Evolutionary conservation across 495 filamentous ascomycete genomes (phyloP).

Genomic region (Ramalina intermedia): DNA sequence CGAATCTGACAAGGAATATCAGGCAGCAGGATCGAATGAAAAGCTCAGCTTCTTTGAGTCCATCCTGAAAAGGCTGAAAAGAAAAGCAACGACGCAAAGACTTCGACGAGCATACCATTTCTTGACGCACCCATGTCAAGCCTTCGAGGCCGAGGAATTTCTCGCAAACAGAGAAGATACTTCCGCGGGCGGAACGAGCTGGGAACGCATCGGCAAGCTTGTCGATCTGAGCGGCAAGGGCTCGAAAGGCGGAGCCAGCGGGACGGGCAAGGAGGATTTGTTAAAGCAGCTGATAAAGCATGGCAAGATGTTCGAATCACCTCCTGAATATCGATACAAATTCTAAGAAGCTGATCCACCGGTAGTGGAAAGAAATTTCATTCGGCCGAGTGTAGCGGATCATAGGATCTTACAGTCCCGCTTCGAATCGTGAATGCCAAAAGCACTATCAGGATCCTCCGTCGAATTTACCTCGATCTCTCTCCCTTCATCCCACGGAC

Average conservation of each 20-base stretch:
- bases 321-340: too few species aligned
- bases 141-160: conserved; percentile 78
- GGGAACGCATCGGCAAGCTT: conserved; percentile 94
- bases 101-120: too few species aligned
- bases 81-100: conserved; percentile 15
- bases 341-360: too few species aligned
- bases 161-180: conserved; percentile 79
- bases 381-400: too few species aligned
- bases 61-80: conserved; percentile 68
- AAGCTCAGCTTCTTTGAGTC: conserved; percentile 75
- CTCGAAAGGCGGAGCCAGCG: conserved; percentile 62
- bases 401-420: too few species aligned
- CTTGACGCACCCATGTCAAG: too few species aligned
- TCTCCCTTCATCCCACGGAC: conserved; percentile 41
- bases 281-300: too few species aligned
- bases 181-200: conserved; percentile 83
- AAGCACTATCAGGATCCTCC: too few species aligned
- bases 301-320: too few species aligned
- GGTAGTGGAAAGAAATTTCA: too few species aligned
- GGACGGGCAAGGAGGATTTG: conserved; percentile 86
- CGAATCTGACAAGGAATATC: conserved; percentile 39
- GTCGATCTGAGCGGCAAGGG: conserved; percentile 95
- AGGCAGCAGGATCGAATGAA: conserved; percentile 46
- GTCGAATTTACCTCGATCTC: too few species aligned
- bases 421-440: too few species aligned